A percentile compares a stretch with the other conserved stretches of the same genome.
Conservation (phyloP, 2,329 filamentous ascomycete genomes). For the Blastomyces emzantsi region DNA sequence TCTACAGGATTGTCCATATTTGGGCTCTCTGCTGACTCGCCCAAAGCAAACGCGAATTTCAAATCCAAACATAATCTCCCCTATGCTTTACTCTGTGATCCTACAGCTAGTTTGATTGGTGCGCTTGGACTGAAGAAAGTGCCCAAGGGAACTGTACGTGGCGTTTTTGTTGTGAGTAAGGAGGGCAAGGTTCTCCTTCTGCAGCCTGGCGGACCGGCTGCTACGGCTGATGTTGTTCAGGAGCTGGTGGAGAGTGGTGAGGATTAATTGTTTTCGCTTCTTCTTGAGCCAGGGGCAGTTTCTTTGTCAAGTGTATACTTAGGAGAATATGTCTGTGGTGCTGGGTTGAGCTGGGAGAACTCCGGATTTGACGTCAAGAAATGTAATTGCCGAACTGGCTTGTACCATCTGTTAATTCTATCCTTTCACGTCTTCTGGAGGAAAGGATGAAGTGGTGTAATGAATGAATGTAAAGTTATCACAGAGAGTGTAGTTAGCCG, state of each 20-base stretch:
- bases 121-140: constrained; percentile 87
- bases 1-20: constrained; percentile 76
- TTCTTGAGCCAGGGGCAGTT: background rate
- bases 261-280: constrained; percentile 13
- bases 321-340: too few species aligned
- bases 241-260: constrained; percentile 50
- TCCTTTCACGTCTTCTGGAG: too few species aligned
- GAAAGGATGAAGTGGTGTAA: too few species aligned
- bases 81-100: constrained; percentile 82
- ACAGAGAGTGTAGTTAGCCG: too few species aligned
- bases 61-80: constrained; percentile 83
- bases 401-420: too few species aligned
- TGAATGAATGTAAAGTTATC: too few species aligned
- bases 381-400: too few species aligned
- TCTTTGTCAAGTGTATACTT: background rate
- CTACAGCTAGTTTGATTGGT: constrained; percentile 60
- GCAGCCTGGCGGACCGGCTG: constrained; percentile 65
- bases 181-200: constrained; percentile 67
- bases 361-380: too few species aligned
- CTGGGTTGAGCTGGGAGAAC: too few species aligned
- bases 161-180: constrained; percentile 82
- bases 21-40: constrained; percentile 77
- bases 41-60: constrained; percentile 89
- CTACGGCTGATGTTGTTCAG: constrained; percentile 68
- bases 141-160: constrained; percentile 70